Evolutionary conservation across 2,329 filamentous ascomycete genomes (phyloP), one percentile per base, ranked within the genome.

Genomic region (Alternaria brassicicola): DNA sequence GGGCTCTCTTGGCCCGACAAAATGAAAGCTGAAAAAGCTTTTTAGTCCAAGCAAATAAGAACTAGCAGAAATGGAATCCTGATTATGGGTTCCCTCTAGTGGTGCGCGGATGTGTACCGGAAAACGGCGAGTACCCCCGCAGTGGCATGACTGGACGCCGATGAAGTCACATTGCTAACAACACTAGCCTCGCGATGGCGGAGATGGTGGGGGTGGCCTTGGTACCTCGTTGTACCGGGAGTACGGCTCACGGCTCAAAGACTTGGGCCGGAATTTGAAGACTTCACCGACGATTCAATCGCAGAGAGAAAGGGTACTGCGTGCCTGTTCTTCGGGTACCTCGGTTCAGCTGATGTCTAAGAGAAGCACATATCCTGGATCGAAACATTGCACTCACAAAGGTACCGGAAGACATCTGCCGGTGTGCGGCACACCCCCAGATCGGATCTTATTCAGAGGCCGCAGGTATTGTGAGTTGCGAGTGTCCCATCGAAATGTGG

Each of bases 151-250:
- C 41, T 7, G 23, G 13, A 36, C 3, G 15, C 31, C 15, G 31
- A 15, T 35, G 8, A n/a, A 9, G 36, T 47, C 17, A 12, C 35
- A 33, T 23, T 50, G 36, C 59, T 62, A 38, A 53, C 15, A 12
- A 41, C 15, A 23, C 51, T 38, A 64, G 62, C 28, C 52, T 84
- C 8, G 82, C 82, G 2, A 82, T 83, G 76, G 80, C 80, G 12
- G 82, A 84, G 63, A 23, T 8, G 10, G 36, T 1, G 19, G 19
- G 36, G 19, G 83, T 84, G 81, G 81, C 78, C 1, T 65, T 84
- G 7, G 66, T 80, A 1, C 80, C 4, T 78, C 79, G 2, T 61
- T 84, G 4, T 83, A 84, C 65, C 68, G 78, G 48, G 71, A 66
- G 26, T 84, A 50, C 39, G 52, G 52, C 15, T 64, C 84, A 50